phyloP scores from a whole-genome alignment of 1,139 yeast species.

The Hanseniaspora gamundiae region DNA sequence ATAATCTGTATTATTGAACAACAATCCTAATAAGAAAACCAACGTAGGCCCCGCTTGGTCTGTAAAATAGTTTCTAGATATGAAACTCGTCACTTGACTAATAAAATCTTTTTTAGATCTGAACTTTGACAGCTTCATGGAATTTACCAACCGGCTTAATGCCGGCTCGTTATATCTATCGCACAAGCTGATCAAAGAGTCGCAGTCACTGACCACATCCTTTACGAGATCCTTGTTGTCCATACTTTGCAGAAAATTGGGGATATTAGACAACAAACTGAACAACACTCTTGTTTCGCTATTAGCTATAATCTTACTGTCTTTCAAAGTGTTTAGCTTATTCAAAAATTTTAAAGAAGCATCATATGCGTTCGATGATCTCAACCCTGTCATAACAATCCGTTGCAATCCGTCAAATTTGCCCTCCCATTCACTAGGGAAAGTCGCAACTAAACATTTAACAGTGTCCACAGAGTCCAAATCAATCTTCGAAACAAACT shows the following conservation, averaged over 20 bases:
- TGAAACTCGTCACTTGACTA: constrained; percentile 62
- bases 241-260: constrained; percentile 72
- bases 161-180: constrained; percentile 44
- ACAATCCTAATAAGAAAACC: constrained; percentile 62
- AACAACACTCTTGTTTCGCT: constrained; percentile 57
- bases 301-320: constrained; percentile 69
- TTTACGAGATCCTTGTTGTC: constrained; percentile 40
- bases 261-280: constrained; percentile 67
- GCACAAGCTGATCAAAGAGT: constrained; percentile 48
- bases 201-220: constrained; percentile 49
- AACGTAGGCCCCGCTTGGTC: constrained; percentile 62
- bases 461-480: constrained; percentile 79
- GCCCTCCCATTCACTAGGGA: constrained; percentile 96
- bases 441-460: constrained; percentile 66
- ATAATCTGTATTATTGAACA: constrained; percentile 70
- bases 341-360: constrained; percentile 65
- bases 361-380: constrained; percentile 73
- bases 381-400: constrained; percentile 64
- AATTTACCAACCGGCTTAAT: constrained; percentile 59
- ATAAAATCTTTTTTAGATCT: constrained; percentile 82
- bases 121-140: constrained; percentile 67
- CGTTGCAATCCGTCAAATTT: constrained; percentile 80
- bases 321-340: constrained; percentile 51
- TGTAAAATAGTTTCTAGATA: constrained; percentile 60
- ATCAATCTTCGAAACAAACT: constrained; percentile 78